phyloP scores from a whole-genome alignment of 768 basidiomycete genomes.

The Suillus ampliporus region DNA sequence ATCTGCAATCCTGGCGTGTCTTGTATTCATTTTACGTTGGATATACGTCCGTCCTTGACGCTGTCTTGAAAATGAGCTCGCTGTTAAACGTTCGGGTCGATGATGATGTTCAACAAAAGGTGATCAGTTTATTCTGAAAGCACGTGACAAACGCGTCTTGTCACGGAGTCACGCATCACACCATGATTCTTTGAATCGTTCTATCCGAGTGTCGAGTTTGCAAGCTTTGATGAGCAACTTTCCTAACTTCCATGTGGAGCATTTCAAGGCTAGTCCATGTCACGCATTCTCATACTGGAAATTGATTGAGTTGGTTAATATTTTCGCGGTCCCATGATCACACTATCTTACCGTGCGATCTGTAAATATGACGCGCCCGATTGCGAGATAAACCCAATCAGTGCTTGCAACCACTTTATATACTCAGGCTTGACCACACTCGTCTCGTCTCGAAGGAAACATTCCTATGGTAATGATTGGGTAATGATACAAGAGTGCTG shows the following conservation, averaged over 20 bases:
- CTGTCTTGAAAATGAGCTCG: neutral
- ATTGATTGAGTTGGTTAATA: too few species aligned
- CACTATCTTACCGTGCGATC: too few species aligned
- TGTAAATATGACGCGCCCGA: too few species aligned
- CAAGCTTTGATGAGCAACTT: too few species aligned
- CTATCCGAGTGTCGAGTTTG: too few species aligned
- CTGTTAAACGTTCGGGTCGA: constrained; percentile 14
- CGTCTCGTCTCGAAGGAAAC: neutral
- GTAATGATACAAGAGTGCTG: neutral
- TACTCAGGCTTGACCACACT: neutral
- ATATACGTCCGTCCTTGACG: neutral
- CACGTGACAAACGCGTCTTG: constrained; percentile 38
- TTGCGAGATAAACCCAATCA: too few species aligned
- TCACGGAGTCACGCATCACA: constrained; percentile 24
- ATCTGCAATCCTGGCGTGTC: constrained; percentile 25
- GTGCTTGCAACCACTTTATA: neutral
- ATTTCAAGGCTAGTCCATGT: too few species aligned
- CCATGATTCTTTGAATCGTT: too few species aligned
- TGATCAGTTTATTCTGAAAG: constrained; percentile 14
- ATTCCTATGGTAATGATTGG: neutral
- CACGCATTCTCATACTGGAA: too few species aligned
- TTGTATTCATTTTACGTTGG: constrained; percentile 24
- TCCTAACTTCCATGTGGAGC: too few species aligned
- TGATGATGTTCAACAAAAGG: constrained; percentile 36
- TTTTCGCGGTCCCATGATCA: too few species aligned